Percentiles rank a stretch among this genome's conserved stretches.
These are phyloP conservation scores for Aspergillus bridgeri DNA, from an alignment of 495 filamentous ascomycete genomes.

Conservation along the genomic window DNA sequence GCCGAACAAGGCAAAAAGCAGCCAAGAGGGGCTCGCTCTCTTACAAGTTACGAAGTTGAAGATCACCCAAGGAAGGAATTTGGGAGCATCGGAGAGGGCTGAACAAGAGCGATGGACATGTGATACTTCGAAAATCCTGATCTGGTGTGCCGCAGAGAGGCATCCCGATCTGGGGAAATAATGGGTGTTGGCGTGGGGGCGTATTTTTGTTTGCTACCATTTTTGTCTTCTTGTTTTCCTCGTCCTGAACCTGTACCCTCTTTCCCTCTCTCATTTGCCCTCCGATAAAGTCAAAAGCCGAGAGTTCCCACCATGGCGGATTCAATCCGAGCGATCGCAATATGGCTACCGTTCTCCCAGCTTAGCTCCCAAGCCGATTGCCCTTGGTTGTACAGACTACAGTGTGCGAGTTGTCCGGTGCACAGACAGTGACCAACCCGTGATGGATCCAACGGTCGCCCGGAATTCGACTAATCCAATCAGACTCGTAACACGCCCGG, in stretches of 20 bases:
- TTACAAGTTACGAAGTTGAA: background rate
- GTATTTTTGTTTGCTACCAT: background rate
- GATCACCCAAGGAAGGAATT: background rate
- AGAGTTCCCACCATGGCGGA: background rate
- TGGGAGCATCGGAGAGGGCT: background rate
- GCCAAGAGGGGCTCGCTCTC: background rate
- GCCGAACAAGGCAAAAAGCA: constrained; percentile 1
- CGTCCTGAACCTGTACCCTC: background rate
- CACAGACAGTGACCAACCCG: constrained; percentile 17
- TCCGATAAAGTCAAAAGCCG: background rate
- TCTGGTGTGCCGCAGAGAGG: background rate
- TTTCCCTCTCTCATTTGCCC: background rate
- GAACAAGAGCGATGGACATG: background rate
- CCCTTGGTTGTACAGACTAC: constrained; percentile 2
- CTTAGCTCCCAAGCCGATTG: background rate
- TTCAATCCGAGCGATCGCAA: background rate
- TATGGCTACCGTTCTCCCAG: background rate
- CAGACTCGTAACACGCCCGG: constrained; percentile 15
- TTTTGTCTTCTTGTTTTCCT: background rate
- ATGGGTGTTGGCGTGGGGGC: background rate
- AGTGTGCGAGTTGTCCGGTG: no score
- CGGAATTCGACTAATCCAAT: constrained; percentile 17
- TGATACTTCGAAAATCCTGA: background rate
- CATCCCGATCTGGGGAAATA: background rate
- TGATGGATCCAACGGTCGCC: constrained; percentile 26